These are phyloP conservation scores for Venturiaceae sp. DNA, from an alignment of 2,329 filamentous ascomycete species.

Conservation along the genomic window DNA sequence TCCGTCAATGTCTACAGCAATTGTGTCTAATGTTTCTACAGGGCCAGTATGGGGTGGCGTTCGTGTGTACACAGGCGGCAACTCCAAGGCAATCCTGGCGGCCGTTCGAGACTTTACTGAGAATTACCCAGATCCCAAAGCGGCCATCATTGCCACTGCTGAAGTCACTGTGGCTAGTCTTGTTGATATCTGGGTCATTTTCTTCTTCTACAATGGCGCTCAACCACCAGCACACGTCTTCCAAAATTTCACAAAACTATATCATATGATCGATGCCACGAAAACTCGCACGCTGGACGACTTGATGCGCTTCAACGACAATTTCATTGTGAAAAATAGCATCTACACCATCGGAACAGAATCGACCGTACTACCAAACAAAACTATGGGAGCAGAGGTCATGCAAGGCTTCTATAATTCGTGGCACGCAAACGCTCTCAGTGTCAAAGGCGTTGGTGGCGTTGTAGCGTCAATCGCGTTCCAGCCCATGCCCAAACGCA, in stretches of 20 bases:
- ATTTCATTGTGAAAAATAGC: slow-evolving; percentile 21
- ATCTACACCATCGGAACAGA: slow-evolving; percentile 25
- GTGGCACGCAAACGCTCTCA: slow-evolving; percentile 19
- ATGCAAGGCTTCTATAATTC: slow-evolving; percentile 19
- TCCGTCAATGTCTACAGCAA: too few relatives aligned
- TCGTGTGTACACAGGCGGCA: slow-evolving; percentile 27
- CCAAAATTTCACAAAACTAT: slow-evolving; percentile 43
- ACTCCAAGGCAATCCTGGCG: slow-evolving; percentile 31
- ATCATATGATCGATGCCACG: slow-evolving; percentile 32
- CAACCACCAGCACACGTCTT: slow-evolving; percentile 44
- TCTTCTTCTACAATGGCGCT: slow-evolving; percentile 53
- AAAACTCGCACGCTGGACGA: slow-evolving; percentile 39
- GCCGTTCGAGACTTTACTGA: slow-evolving; percentile 47
- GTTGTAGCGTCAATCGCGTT: slow-evolving; percentile 23
- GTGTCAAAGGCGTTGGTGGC: slow-evolving; percentile 16
- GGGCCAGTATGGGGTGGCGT: slow-evolving; percentile 39
- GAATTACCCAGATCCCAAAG: slow-evolving; percentile 49
- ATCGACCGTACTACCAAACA: slow-evolving; percentile 20
- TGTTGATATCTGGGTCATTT: slow-evolving; percentile 48
- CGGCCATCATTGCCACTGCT: slow-evolving; percentile 48
- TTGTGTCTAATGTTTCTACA: too few relatives aligned
- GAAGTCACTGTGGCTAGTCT: slow-evolving; percentile 34
- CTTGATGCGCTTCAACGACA: slow-evolving; percentile 37
- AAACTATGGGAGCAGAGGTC: slow-evolving; percentile 14
- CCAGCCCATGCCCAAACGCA: slow-evolving; percentile 20